Percentiles rank a stretch among this genome's conserved stretches.
phyloP scores from a whole-genome alignment of 305 asterid species.

The Ilex paraguariensis region DNA sequence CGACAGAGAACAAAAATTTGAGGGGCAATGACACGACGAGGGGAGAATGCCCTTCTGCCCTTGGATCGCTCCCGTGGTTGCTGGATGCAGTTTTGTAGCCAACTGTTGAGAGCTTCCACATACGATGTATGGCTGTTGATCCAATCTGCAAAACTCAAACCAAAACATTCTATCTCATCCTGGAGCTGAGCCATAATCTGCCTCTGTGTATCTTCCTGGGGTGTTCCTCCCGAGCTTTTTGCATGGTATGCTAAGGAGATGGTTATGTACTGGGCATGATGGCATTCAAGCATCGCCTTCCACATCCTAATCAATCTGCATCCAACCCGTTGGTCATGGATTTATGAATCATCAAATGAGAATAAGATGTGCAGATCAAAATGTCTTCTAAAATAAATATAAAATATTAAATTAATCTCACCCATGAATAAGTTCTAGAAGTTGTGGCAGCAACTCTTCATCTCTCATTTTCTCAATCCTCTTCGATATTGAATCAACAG shows the following conservation, averaged over 20 bases:
- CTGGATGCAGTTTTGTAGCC: constrained; percentile 90
- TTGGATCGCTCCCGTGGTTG: constrained; percentile 73
- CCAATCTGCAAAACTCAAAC: constrained; percentile 91
- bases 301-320: constrained; percentile 83
- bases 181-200: constrained; percentile 72
- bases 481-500: constrained; percentile 89
- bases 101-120: constrained; percentile 74
- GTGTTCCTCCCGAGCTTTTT: constrained; percentile 36
- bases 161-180: constrained; percentile 88
- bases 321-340: neutral
- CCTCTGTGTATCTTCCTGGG: constrained; percentile 60
- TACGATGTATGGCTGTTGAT: constrained; percentile 80
- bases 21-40: constrained; percentile 77
- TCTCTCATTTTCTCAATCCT: constrained; percentile 94
- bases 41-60: constrained; percentile 76
- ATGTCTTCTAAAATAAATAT: neutral
- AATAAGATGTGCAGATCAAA: too few species aligned
- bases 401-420: constrained; percentile 19
- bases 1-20: constrained; percentile 76
- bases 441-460: constrained; percentile 87
- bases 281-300: constrained; percentile 98
- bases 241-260: constrained; percentile 89
- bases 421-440: constrained; percentile 90
- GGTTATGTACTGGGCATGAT: constrained; percentile 86
- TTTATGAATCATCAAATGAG: neutral